Evolutionary conservation across 495 filamentous ascomycete species (phyloP).

Genomic region (Xylaria sp.): DNA sequence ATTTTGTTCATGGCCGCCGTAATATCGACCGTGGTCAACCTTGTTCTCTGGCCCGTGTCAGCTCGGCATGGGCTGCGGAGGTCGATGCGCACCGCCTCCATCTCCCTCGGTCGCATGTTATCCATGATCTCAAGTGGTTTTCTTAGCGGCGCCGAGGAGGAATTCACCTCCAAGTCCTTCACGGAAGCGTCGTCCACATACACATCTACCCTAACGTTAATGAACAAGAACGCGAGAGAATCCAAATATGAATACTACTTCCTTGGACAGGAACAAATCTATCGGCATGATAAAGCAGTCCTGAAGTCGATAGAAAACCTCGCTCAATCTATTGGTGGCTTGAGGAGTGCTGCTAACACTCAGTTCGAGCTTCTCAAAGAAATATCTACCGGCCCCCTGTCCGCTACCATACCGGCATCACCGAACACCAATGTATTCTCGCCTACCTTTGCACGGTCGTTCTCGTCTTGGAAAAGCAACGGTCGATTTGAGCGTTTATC

Average conservation of each 20-base stretch:
- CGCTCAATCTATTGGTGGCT: conserved; percentile 87
- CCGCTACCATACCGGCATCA: conserved; percentile 34
- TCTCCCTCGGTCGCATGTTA: conserved; percentile 80
- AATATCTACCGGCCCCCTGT: conserved; percentile 40
- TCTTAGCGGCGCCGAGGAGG: conserved; percentile 81
- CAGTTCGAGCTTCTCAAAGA: conserved; percentile 85
- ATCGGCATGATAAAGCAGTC: conserved; percentile 77
- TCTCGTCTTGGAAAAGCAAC: conserved; percentile 41
- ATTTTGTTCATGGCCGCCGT: conserved; percentile 89
- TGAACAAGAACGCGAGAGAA: conserved; percentile 84
- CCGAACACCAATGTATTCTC: conserved; percentile 44
- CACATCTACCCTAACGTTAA: conserved; percentile 69
- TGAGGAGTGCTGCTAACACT: conserved; percentile 86
- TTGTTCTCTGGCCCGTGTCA: conserved; percentile 80
- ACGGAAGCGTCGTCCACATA: conserved; percentile 70
- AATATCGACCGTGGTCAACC: conserved; percentile 75
- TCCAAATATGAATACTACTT: conserved; percentile 91
- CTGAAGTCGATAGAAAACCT: conserved; percentile 87
- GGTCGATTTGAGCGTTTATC: conserved; percentile 53
- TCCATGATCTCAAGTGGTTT: conserved; percentile 85
- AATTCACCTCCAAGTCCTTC: conserved; percentile 69
- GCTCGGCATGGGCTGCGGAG: conserved; percentile 77
- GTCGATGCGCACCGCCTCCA: conserved; percentile 76
- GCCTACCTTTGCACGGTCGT: conserved; percentile 40
- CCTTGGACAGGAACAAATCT: conserved; percentile 81